phyloP scores from a whole-genome alignment of 2,329 filamentous ascomycete genomes.

The Colletotrichum sp. region DNA sequence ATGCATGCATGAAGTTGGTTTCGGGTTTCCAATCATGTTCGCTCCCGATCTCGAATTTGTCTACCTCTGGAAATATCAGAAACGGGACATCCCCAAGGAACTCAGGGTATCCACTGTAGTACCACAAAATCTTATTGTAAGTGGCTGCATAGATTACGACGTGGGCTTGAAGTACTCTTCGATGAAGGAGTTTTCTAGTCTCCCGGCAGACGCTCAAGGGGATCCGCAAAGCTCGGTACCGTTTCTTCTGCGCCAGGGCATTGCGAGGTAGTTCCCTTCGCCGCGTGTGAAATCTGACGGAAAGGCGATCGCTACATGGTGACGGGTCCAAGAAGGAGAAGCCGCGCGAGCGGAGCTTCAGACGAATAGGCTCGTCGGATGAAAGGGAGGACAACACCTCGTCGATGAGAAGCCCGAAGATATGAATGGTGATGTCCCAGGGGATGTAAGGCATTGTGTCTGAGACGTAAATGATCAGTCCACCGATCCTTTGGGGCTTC shows the following conservation, averaged over 20 bases:
- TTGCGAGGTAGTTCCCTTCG: too few relatives aligned
- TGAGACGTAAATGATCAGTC: too few relatives aligned
- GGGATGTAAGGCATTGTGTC: background rate
- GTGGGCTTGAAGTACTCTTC: background rate
- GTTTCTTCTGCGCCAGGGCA: background rate
- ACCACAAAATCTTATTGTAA: too few relatives aligned
- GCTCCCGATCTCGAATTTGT: background rate
- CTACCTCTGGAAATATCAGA: background rate
- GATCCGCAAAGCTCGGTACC: background rate
- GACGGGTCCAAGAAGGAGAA: too few relatives aligned
- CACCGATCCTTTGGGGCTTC: too few relatives aligned
- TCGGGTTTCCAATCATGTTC: too few relatives aligned
- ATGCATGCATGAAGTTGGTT: background rate
- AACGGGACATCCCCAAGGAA: background rate
- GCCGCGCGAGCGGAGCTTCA: too few relatives aligned
- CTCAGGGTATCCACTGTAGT: background rate
- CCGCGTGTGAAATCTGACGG: too few relatives aligned
- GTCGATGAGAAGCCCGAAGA: background rate
- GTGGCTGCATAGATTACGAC: too few relatives aligned
- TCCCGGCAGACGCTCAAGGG: background rate
- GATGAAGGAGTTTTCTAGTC: background rate
- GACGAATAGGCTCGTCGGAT: background rate
- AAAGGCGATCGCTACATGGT: too few relatives aligned
- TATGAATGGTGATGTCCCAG: background rate
- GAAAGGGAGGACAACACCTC: background rate